phyloP scores from a whole-genome alignment of 208 protist species.

The Leishmania guyanensis region DNA sequence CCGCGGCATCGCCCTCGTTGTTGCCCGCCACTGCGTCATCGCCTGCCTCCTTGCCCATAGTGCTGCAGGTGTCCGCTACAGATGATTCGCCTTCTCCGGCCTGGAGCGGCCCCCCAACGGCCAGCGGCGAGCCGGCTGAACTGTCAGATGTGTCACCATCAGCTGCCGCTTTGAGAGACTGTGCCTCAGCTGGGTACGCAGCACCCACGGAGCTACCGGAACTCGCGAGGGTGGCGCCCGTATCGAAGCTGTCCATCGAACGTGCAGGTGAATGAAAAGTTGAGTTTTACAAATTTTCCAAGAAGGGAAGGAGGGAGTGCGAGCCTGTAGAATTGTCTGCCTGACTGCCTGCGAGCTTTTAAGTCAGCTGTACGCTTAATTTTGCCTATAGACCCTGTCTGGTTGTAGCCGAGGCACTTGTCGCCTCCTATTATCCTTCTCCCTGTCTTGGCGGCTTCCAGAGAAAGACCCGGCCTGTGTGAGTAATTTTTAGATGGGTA shows the following conservation, averaged over 20 bases:
- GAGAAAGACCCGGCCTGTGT: neutral
- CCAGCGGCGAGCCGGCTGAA: neutral
- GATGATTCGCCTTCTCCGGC: neutral
- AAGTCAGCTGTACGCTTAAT: neutral
- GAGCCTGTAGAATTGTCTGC: neutral
- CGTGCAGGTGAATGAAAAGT: neutral
- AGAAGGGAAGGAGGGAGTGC: neutral
- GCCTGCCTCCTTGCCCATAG: neutral
- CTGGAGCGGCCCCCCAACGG: neutral
- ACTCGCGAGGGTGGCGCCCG: neutral
- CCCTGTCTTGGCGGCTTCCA: neutral
- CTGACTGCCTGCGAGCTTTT: slow-evolving; percentile 1
- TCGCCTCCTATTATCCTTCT: neutral
- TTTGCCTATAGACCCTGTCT: neutral
- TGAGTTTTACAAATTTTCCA: neutral
- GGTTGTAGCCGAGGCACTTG: neutral
- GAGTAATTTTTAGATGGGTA: neutral
- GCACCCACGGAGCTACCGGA: neutral
- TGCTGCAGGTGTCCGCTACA: neutral
- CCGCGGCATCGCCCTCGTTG: neutral
- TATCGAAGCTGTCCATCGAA: slow-evolving; percentile 4
- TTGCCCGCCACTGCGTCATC: neutral
- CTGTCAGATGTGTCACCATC: slow-evolving; percentile 14
- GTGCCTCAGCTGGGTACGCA: slow-evolving; percentile 2
- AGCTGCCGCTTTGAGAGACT: neutral